A percentile compares a stretch with the other conserved stretches of the same genome.
Evolutionary conservation across 495 filamentous ascomycete species (phyloP).

Genomic region (Elaphomyces granulatus): DNA sequence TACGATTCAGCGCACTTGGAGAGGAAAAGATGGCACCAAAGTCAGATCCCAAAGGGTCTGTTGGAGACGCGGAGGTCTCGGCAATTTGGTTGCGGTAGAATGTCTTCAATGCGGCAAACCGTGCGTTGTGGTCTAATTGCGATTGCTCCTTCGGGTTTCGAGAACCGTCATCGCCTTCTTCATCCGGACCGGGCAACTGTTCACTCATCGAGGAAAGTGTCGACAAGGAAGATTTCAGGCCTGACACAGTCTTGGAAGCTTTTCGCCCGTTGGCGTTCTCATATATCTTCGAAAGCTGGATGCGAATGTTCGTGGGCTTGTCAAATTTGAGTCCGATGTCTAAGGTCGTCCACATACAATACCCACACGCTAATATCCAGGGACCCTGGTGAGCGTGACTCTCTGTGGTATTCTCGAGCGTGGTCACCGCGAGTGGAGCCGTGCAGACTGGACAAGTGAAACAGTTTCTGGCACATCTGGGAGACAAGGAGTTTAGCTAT

Average conservation of each 20-base stretch:
- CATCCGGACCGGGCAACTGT: conserved; percentile 2
- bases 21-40: conserved; percentile 57
- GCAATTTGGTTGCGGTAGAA: conserved; percentile 63
- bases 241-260: conserved; percentile 21
- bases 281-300: conserved; percentile 48
- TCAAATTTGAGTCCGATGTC: conserved; percentile 87
- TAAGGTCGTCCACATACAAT: conserved; percentile 81
- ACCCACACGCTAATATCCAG: conserved; percentile 70
- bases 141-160: conserved; percentile 6
- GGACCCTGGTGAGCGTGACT: conserved; percentile 39
- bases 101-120: conserved; percentile 42
- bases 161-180: conserved; percentile 1
- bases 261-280: conserved; percentile 20
- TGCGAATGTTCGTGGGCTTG: conserved; percentile 68
- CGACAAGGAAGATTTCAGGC: conserved; percentile 29
- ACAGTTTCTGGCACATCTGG: conserved; percentile 83
- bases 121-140: conserved; percentile 23
- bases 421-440: conserved; percentile 60
- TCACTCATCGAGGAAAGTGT: conserved; percentile 25
- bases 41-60: conserved; percentile 31
- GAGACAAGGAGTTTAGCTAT: no score
- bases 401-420: conserved; percentile 38
- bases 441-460: conserved; percentile 87
- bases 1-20: conserved; percentile 63
- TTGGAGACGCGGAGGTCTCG: conserved; percentile 38